Conservation (phyloP, 2,329 filamentous ascomycete species). For the Periconia sp. region DNA sequence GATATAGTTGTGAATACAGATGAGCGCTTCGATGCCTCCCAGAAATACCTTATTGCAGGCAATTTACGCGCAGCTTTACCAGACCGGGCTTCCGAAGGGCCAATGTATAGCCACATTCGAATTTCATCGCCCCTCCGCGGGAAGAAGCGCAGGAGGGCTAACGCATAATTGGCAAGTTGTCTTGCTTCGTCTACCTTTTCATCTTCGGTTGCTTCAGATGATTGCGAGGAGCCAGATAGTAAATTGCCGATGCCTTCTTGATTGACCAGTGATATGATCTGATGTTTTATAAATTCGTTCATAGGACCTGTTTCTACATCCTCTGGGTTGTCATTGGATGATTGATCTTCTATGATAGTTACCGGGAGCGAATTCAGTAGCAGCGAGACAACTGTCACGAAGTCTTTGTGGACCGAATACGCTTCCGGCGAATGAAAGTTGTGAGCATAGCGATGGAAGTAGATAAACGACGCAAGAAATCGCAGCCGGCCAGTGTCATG, state of each 20-base stretch:
- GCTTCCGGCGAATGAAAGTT: conserved; percentile 44
- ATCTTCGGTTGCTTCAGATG: conserved; percentile 43
- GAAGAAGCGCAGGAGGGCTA: conserved; percentile 86
- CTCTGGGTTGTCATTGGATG: conserved; percentile 37
- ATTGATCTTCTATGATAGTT: conserved; percentile 59
- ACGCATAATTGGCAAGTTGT: conserved; percentile 81
- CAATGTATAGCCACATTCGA: conserved; percentile 89
- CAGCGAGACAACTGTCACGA: conserved; percentile 61
- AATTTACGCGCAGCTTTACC: conserved; percentile 45
- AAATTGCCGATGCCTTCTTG: conserved; percentile 74
- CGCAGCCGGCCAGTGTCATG: conserved; percentile 56
- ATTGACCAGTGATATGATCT: conserved; percentile 75
- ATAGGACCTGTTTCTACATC: conserved; percentile 27
- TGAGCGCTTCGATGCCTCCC: conserved; percentile 69
- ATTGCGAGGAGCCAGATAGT: conserved; percentile 53
- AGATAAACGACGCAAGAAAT: conserved; percentile 66
- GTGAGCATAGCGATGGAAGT: conserved; percentile 59
- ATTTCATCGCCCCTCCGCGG: conserved; percentile 84
- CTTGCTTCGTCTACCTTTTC: conserved; percentile 65
- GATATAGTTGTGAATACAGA: conserved; percentile 63
- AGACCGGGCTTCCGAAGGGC: conserved; percentile 61
- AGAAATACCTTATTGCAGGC: conserved; percentile 83
- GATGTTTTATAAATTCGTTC: conserved; percentile 63
- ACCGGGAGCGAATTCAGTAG: conserved; percentile 63
- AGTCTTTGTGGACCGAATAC: conserved; percentile 57